Evolutionary conservation across 805 yeast genomes (phyloP).

Genomic region (Hanseniaspora pseudoguilliermondii): DNA sequence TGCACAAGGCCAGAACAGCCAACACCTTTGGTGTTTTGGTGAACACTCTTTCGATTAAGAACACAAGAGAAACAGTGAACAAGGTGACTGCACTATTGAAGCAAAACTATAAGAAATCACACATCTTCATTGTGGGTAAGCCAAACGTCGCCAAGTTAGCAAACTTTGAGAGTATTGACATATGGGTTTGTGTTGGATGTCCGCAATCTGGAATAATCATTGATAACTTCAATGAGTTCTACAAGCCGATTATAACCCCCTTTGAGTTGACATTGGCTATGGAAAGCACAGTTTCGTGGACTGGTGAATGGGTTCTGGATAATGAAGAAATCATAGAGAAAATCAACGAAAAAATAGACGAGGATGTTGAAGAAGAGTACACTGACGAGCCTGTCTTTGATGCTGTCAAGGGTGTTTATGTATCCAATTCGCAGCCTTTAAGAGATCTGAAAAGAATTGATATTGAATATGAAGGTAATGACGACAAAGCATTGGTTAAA

Average conservation of each 20-base stretch:
- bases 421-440: slow-evolving; percentile 62
- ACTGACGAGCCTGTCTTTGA: slow-evolving; percentile 64
- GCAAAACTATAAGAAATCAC: slow-evolving; percentile 77
- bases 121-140: slow-evolving; percentile 91
- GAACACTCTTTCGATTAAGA: slow-evolving; percentile 71
- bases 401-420: slow-evolving; percentile 71
- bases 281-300: slow-evolving; percentile 67
- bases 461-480: slow-evolving; percentile 33
- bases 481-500: slow-evolving; percentile 37
- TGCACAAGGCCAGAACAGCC: slow-evolving; percentile 82
- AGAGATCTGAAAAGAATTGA: slow-evolving; percentile 53
- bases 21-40: slow-evolving; percentile 85
- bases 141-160: slow-evolving; percentile 96
- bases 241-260: slow-evolving; percentile 86
- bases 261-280: slow-evolving; percentile 78
- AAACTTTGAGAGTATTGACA: slow-evolving; percentile 84
- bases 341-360: slow-evolving; percentile 27
- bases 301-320: slow-evolving; percentile 85
- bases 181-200: slow-evolving; percentile 92
- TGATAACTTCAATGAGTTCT: slow-evolving; percentile 67
- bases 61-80: slow-evolving; percentile 56
- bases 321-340: slow-evolving; percentile 43
- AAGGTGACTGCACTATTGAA: slow-evolving; percentile 48
- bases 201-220: slow-evolving; percentile 84
- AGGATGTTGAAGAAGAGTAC: slow-evolving; percentile 16